Base-by-base conservation (phyloP, 768 basidiomycete species). In the Boletus eberwhitei region DNA sequence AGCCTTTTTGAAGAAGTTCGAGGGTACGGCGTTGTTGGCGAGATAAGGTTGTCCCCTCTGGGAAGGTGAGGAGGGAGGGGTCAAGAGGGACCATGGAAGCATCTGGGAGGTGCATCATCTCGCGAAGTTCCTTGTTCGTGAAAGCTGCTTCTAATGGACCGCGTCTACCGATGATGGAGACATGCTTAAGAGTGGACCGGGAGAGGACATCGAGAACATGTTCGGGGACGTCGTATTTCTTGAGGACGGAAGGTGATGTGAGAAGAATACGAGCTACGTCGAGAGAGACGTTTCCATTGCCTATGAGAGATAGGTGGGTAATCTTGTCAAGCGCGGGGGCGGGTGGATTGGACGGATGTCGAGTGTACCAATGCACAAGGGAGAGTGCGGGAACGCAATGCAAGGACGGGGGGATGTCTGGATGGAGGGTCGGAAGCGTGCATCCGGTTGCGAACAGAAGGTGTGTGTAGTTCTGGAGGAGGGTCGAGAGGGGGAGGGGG, bases 341-440 rank as follows among this genome's bases (percentile, higher is more conserved):
- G 0, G 78, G 66, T 0, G 81, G 77, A 11, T 76, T 74, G 9
- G 84, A 84, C 2, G 95, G 95, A 68, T 98, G 93, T 44, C 82
- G 86, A 13, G 96, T 98, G 74, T 99, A 98, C 95, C 94, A 98
- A 60, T 94, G 90, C 1, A 99, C 94, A 40, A 99, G 72, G 1
- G 82, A 84, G 4, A 97, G 77, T 0, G 94, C 93, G 1, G 93
- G 83, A 3, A 86, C 68, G 60, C 79, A 89, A 73, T 73, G 68
- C 64, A 14, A 62, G 74, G 64, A 77, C 17, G 62, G 81, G 42
- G 78, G 77, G 7, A 85, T 71, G 44, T 75, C 76, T 12, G 79
- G 69, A 71, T 90, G 84, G 12, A 81, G 69, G 36, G 78, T 74
- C 14, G 90, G 81, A 42, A 86, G 69, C 0, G 90, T 79, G 52